phyloP scores from a whole-genome alignment of 352 stramenopile species.

The Phytopythium ostracodes region DNA sequence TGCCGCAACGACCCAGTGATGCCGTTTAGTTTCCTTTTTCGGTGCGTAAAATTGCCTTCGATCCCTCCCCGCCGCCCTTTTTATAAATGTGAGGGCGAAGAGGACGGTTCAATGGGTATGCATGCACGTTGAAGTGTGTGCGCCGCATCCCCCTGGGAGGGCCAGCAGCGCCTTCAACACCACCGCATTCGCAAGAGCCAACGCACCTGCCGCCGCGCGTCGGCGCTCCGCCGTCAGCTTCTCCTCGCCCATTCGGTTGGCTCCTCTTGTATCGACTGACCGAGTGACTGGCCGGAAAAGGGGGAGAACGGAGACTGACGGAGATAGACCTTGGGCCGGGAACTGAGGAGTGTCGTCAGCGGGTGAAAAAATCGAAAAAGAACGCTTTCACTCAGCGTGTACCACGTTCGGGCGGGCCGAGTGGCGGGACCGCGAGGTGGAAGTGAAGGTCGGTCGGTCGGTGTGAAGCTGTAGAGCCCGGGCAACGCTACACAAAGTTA shows the following conservation, averaged over 20 bases:
- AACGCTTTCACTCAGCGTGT: background rate
- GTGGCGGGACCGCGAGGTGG: background rate
- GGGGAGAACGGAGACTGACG: background rate
- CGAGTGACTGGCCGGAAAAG: no score
- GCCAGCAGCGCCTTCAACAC: background rate
- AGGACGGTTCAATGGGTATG: background rate
- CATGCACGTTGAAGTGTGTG: background rate
- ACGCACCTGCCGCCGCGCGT: background rate
- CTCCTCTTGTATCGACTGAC: no score
- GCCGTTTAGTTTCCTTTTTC: background rate
- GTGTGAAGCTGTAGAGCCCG: no score
- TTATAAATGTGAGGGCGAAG: background rate
- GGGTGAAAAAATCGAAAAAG: background rate
- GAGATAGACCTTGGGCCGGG: background rate
- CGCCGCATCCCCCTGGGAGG: background rate
- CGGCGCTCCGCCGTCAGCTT: background rate
- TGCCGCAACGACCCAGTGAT: background rate
- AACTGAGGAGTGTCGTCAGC: conserved; percentile 1
- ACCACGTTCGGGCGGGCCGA: background rate
- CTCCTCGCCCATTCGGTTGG: conserved; percentile 1
- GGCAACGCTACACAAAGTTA: no score
- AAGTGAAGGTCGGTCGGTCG: background rate
- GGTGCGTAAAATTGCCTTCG: background rate
- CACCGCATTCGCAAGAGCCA: background rate
- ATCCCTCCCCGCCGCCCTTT: background rate